Conservation (phyloP, 2,329 filamentous ascomycete species). For the Diaporthe vaccinii region DNA sequence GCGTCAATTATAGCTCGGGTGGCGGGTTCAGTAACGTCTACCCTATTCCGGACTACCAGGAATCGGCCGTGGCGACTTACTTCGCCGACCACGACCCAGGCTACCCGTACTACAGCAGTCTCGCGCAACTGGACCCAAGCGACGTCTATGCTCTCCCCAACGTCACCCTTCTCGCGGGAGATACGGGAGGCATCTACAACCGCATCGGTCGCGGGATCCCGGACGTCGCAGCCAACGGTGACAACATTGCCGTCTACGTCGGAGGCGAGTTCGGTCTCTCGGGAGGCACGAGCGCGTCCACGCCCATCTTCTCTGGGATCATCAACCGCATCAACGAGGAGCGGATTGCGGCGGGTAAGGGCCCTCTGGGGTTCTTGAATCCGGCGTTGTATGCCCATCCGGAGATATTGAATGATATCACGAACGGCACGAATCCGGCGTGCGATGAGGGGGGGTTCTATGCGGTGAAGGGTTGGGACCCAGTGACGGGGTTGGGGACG, state of each 20-base stretch:
- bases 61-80: conserved; percentile 55
- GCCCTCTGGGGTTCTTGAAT: conserved; percentile 53
- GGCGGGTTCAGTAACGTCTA: conserved; percentile 64
- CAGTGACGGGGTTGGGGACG: conserved; percentile 45
- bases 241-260: conserved; percentile 46
- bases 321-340: conserved; percentile 75
- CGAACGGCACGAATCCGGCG: conserved; percentile 48
- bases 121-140: conserved; percentile 33
- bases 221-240: conserved; percentile 46
- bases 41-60: conserved; percentile 57
- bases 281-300: conserved; percentile 67
- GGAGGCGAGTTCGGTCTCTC: conserved; percentile 50
- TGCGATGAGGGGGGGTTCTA: conserved; percentile 49
- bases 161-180: conserved; percentile 25
- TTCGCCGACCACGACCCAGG: conserved; percentile 46
- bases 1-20: conserved; percentile 50
- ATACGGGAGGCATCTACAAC: conserved; percentile 36
- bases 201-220: conserved; percentile 46
- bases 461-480: conserved; percentile 48
- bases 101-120: conserved; percentile 43
- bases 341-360: conserved; percentile 62
- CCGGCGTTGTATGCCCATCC: conserved; percentile 48
- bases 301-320: conserved; percentile 70
- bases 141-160: conserved; percentile 39
- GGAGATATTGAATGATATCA: conserved; percentile 50